Evolutionary conservation across 306 rosid species (phyloP).

Genomic region (Chamaecrista fasciculata): DNA sequence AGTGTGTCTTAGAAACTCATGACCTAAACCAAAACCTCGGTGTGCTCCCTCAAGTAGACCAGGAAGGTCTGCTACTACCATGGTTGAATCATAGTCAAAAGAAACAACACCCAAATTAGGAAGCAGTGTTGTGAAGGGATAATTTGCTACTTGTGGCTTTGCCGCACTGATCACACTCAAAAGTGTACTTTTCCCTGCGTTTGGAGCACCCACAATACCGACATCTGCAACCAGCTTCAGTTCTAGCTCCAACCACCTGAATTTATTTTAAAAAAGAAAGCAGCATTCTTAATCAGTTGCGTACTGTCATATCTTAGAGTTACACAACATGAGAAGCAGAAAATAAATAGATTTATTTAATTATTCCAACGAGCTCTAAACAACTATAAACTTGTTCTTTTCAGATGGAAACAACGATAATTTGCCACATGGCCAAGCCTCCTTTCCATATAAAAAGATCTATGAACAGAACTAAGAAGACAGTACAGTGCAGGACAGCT

Average conservation of each 20-base stretch:
- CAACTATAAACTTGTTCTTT: conserved; percentile 4
- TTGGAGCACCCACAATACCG: conserved; percentile 95
- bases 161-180: conserved; percentile 96
- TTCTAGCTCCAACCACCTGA: conserved; percentile 97
- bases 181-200: conserved; percentile 96
- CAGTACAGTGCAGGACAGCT: not conserved
- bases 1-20: conserved; percentile 89
- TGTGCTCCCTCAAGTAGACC: conserved; percentile 99
- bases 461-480: not conserved
- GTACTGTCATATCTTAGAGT: not conserved
- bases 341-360: not conserved
- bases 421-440: conserved; percentile 8
- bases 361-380: not conserved
- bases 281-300: conserved; percentile 29
- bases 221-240: conserved; percentile 97
- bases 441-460: conserved; percentile 3
- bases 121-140: conserved; percentile 93
- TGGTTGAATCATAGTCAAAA: conserved; percentile 80
- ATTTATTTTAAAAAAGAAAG: conserved; percentile 28
- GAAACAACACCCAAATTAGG: conserved; percentile 97
- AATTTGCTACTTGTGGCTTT: conserved; percentile 81
- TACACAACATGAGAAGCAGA: not conserved
- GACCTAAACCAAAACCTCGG: conserved; percentile 94
- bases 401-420: not conserved
- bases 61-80: conserved; percentile 97